Conservation (phyloP, 2,329 filamentous ascomycete genomes). For the Torrubiella hemipterigena region DNA sequence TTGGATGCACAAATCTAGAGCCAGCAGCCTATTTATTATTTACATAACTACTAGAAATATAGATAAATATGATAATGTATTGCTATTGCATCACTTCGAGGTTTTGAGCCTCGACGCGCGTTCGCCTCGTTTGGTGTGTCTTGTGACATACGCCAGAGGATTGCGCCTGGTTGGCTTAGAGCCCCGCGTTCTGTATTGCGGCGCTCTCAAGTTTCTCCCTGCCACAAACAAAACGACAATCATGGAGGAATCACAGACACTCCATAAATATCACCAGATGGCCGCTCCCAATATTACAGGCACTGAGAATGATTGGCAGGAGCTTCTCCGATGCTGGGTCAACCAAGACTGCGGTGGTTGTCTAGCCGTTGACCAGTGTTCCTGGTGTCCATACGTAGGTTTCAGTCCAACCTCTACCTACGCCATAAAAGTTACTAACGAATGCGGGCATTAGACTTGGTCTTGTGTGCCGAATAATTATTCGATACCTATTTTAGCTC, state of each 20-base stretch:
- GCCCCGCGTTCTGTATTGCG: too few species aligned
- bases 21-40: slow-evolving; percentile 3
- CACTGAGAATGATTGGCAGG: slow-evolving; percentile 18
- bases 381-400: slow-evolving; percentile 42
- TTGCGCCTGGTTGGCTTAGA: too few species aligned
- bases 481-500: slow-evolving; percentile 33
- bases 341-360: slow-evolving; percentile 36
- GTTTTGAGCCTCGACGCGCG: too few species aligned
- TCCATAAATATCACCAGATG: too few species aligned
- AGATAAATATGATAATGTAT: slow-evolving; percentile 4
- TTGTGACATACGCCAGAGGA: too few species aligned
- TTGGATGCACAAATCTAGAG: background rate
- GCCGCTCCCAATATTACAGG: slow-evolving; percentile 23
- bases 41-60: too few species aligned
- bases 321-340: slow-evolving; percentile 38
- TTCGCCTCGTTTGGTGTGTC: too few species aligned
- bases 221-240: too few species aligned
- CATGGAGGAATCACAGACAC: too few species aligned
- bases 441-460: slow-evolving; percentile 33
- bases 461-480: slow-evolving; percentile 41
- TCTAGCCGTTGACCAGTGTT: slow-evolving; percentile 28
- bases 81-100: too few species aligned
- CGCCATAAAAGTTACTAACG: background rate
- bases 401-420: background rate
- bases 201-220: too few species aligned